A percentile compares a stretch with the other conserved stretches of the same genome.
These are phyloP conservation scores for Alopecurus myosuroides DNA, from an alignment of 176 grass and related monocot species.

Conservation along the genomic window DNA sequence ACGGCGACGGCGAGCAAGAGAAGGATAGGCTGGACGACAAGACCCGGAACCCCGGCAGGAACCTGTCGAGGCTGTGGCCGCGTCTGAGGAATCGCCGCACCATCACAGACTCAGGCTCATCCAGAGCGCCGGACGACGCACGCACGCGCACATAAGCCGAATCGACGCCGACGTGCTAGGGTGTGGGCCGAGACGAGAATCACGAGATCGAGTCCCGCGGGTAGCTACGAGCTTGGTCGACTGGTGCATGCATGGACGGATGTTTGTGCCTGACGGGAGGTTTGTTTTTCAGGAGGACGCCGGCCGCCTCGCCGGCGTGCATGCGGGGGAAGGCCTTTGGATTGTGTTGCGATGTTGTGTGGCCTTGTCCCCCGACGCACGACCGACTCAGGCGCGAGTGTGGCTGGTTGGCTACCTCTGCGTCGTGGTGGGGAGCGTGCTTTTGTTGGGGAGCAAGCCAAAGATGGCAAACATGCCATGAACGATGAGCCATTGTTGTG, in stretches of 20 bases:
- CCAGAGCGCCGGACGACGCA: too few species aligned
- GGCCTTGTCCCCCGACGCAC: constrained; percentile 15
- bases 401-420: background rate
- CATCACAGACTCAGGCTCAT: constrained; percentile 30
- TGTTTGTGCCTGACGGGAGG: background rate
- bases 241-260: background rate
- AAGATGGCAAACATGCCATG: constrained; percentile 22
- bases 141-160: too few species aligned
- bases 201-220: background rate
- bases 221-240: background rate
- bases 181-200: background rate
- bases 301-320: constrained; percentile 26
- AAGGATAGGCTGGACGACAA: constrained; percentile 32
- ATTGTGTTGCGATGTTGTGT: background rate
- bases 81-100: constrained; percentile 31
- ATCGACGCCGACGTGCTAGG: background rate
- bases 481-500: constrained; percentile 2
- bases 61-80: constrained; percentile 48
- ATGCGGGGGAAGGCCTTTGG: background rate
- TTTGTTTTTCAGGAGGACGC: background rate
- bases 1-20: constrained; percentile 18
- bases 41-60: constrained; percentile 1
- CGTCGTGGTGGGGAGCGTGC: background rate
- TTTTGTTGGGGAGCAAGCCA: constrained; percentile 11
- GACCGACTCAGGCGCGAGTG: background rate